Evolutionary conservation across 495 filamentous ascomycete genomes (phyloP), one percentile per base, ranked within the genome.

Genomic region (Glutinoglossum americanum): DNA sequence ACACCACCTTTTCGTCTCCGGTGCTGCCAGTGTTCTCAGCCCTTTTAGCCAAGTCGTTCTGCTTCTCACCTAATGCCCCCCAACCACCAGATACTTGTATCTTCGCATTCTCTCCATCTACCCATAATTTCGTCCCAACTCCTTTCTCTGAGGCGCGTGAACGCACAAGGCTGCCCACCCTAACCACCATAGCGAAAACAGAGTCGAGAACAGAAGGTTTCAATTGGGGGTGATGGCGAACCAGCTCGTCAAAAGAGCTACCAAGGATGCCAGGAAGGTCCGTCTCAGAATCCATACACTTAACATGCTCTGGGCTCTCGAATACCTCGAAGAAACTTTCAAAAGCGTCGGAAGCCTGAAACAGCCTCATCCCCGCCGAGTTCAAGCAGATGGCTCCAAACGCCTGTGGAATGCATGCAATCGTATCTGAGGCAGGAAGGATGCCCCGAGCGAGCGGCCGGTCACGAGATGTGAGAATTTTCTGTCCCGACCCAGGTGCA

Each of bases 331-430:
- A 86, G 68, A 88, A 99, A 61, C 76, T 82, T 44, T 85, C 80
- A 27, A 97, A 69, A 1, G 89, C 88, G 59, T 77, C 73, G 0
- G 90, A 95, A 1, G 81, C 76, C 58, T 88, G 79, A 63, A 99
- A 93, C 62, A 96, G 78, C 62, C 86, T 82, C 74, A 95, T 80
- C n/a, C 93, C 93, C 21, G 76, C 71, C 39, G 84, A 79, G 58
- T 94, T 95, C 54, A 99, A 71, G 62, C 88, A 99, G 49, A 99
- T 90, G 4, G 92, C 90, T 19, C 92, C 90, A 65, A 96, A 84
- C 5, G 89, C 88, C 54, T 80, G 76, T 5, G 93, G 89, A 35
- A 97, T 81, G 56, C 81, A 82, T 23, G 78, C 80, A 59, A 99
- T 89, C 39, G 88, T 85, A 64, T 99, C 93, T 15, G 78, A 74